Base-by-base conservation (phyloP, 345 rosid genomes). In the Salix viminalis region DNA sequence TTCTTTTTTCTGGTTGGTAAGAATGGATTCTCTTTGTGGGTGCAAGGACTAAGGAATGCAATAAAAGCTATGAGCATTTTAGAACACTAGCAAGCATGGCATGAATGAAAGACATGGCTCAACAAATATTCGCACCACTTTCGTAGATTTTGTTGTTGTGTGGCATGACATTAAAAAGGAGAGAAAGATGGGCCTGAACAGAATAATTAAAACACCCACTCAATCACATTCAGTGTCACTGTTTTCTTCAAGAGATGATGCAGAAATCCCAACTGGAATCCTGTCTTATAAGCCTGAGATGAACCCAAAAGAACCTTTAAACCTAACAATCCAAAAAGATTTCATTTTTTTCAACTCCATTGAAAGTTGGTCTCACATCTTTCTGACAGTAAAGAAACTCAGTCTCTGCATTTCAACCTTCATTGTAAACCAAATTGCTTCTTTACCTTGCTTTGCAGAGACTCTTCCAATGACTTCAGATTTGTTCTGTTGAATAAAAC, bases 201-300 rank as follows among this genome's bases (percentile, higher is more conserved):
- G 58, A 72, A 87, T 83, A 68, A 87, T 81, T 72, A 69, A 64
- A 77, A 84, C 65, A 68, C 65, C 79, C 79, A 84, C 85, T 75
- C 80, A 83, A 81, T 83, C 76, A 23, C 82, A 77, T 77, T 81
- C 83, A 81, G 79, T 79, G 84, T 73, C 72, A 21, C 67, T 41
- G 1, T 77, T 81, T 72, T 24, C 48, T 75, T 81, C 69, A 37
- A 6, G 69, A 56, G 83, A 46, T 42, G 81, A 78, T 80, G 84
- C 60, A 52, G 81, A 80, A 78, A 73, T 78, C 81, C 81, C 83
- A 75, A 68, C 54, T n/a, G 64, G 67, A 80, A 68, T 62, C 69
- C 65, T 80, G 66, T 76, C 69, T 52, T 30, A 6, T 58, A 58
- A 58, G 14, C 67, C 79, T 75, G 65, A 73, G 67, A 67, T 73